phyloP scores from a whole-genome alignment of 129 eudicot genomes.

The Arctium lappa region DNA sequence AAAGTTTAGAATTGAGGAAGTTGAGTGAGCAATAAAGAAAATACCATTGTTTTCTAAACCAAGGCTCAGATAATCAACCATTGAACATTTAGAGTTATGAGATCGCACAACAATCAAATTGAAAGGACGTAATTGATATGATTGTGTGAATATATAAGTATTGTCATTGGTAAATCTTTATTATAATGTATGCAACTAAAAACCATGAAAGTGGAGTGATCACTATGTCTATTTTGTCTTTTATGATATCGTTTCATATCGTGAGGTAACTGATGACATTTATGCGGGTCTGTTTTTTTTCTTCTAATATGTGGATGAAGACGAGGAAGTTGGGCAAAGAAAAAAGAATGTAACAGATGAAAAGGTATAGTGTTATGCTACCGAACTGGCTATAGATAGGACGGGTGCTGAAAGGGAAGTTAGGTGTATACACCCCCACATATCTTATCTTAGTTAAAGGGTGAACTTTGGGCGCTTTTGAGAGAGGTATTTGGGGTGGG shows the following conservation, averaged over 20 bases:
- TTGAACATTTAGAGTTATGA: neutral
- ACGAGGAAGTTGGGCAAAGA: conserved; percentile 15
- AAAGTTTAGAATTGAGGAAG: neutral
- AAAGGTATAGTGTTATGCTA: conserved; percentile 18
- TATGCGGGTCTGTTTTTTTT: conserved; percentile 17
- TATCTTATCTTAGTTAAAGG: too few relatives aligned
- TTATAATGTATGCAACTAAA: neutral
- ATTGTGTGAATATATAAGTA: neutral
- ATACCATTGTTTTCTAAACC: neutral
- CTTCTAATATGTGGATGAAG: conserved; percentile 14
- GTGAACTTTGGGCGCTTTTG: too few relatives aligned
- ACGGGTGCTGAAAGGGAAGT: neutral
- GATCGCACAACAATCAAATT: neutral
- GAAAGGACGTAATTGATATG: conserved; percentile 2
- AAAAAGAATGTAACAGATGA: conserved; percentile 28
- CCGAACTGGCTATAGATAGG: neutral
- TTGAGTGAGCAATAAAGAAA: neutral
- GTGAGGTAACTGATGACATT: conserved; percentile 5
- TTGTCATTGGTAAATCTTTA: neutral
- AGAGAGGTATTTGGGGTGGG: too few relatives aligned
- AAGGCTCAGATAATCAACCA: neutral
- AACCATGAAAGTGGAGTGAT: neutral
- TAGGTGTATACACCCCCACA: neutral
- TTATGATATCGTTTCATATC: neutral
- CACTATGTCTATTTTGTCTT: neutral